Evolutionary conservation across 768 basidiomycete genomes (phyloP).

Genomic region (Crassisporium funariophilum): DNA sequence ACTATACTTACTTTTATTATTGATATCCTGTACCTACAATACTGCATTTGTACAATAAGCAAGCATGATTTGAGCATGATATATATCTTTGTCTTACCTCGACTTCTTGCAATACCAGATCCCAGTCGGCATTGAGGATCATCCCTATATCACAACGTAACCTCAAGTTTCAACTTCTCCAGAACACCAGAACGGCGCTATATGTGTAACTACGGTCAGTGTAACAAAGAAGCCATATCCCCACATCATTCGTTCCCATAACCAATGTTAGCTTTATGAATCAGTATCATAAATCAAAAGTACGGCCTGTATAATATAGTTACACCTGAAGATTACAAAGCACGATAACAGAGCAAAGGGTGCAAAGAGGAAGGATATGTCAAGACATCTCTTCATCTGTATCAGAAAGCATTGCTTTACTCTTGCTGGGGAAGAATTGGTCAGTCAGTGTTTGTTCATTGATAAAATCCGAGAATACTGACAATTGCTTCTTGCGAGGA

Average conservation of each 20-base stretch:
- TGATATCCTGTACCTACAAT: slow-evolving; percentile 30
- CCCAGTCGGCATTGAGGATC: no score
- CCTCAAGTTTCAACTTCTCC: no score
- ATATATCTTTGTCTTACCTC: no score
- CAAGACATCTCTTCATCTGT: slow-evolving; percentile 84
- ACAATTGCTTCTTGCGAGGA: slow-evolving; percentile 82
- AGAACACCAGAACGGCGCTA: no score
- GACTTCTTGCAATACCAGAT: no score
- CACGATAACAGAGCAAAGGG: slow-evolving; percentile 1
- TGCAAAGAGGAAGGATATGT: slow-evolving; percentile 13
- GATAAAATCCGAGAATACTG: slow-evolving; percentile 28
- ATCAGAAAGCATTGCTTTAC: slow-evolving; percentile 84
- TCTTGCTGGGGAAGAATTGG: slow-evolving; percentile 59
- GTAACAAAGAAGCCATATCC: no score
- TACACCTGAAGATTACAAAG: slow-evolving; percentile 1
- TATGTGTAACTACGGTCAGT: no score
- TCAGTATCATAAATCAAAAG: no score
- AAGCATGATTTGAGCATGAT: slow-evolving; percentile 30
- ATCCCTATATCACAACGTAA: no score
- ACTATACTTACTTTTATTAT: slow-evolving; percentile 18
- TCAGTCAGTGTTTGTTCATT: slow-evolving; percentile 7
- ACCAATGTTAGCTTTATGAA: no score
- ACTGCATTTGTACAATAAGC: slow-evolving; percentile 37
- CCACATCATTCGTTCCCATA: no score
- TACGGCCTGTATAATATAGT: no score